Percentiles rank a stretch among this genome's conserved stretches.
Conservation (phyloP, 2,329 filamentous ascomycete genomes). For the Pyricularia pennisetigena region DNA sequence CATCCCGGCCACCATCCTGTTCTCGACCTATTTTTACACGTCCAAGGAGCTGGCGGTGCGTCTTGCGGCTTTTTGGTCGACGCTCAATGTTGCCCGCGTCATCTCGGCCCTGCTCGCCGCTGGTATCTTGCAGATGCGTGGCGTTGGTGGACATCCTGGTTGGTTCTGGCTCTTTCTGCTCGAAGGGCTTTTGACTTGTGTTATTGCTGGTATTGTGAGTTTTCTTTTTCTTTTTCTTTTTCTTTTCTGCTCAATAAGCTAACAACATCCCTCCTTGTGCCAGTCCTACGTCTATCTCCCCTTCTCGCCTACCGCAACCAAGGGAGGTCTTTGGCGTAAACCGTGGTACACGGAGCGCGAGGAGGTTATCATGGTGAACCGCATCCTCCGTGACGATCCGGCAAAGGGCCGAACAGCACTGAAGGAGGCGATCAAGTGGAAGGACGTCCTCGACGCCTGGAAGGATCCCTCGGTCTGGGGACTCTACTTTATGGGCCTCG, state of each 20-base stretch:
- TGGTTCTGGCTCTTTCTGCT: constrained; percentile 36
- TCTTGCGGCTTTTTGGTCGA: constrained; percentile 26
- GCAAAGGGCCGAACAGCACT: constrained; percentile 39
- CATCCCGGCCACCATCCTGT: constrained; percentile 17
- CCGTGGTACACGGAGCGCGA: constrained; percentile 59
- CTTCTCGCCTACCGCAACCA: constrained; percentile 55
- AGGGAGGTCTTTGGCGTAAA: constrained; percentile 47
- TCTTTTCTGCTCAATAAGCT: not conserved
- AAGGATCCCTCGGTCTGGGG: constrained; percentile 37
- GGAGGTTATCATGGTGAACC: constrained; percentile 61
- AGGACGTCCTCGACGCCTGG: constrained; percentile 34
- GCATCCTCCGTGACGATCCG: constrained; percentile 42
- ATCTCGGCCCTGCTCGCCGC: constrained; percentile 25
- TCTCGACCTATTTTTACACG: constrained; percentile 18
- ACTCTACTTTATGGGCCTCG: constrained; percentile 36
- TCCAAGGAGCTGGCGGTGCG: constrained; percentile 25
- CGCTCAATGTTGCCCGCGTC: constrained; percentile 21
- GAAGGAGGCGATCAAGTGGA: constrained; percentile 29
- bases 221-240: constrained; percentile 32
- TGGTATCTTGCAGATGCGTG: constrained; percentile 25
- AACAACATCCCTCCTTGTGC: not conserved
- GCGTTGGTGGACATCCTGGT: constrained; percentile 24
- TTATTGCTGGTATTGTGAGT: constrained; percentile 36
- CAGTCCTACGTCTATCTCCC: constrained; percentile 50
- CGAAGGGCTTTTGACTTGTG: constrained; percentile 33